phyloP scores from a whole-genome alignment of 1,284 basidiomycete genomes.

The Coniferiporia weirii region DNA sequence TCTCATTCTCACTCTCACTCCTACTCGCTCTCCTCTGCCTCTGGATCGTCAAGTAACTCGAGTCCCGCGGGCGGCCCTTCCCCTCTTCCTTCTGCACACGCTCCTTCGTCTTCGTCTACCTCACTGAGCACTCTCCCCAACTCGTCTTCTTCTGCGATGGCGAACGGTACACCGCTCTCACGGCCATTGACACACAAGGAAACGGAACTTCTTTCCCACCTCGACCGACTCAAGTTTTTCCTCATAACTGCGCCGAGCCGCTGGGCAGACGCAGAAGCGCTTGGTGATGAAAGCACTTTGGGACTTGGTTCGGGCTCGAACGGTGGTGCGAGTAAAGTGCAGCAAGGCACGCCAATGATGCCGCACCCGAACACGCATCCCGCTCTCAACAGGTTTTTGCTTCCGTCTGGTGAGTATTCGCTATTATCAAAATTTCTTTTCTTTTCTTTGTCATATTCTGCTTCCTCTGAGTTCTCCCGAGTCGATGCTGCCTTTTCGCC shows the following conservation, averaged over 20 bases:
- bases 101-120: conserved; percentile 1
- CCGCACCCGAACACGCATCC: conserved; percentile 18
- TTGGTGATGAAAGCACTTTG: conserved; percentile 13
- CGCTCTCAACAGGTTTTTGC: conserved; percentile 17
- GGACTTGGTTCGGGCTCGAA: conserved; percentile 15
- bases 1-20: background rate
- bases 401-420: conserved; percentile 17
- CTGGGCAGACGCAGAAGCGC: conserved; percentile 42
- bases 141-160: background rate
- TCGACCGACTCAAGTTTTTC: conserved; percentile 80
- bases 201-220: conserved; percentile 61
- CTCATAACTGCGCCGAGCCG: conserved; percentile 78
- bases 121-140: conserved; percentile 2
- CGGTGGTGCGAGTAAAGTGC: background rate
- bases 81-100: background rate
- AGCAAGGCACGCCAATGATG: conserved; percentile 15
- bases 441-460: background rate
- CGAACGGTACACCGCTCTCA: conserved; percentile 29
- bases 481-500: no score
- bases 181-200: conserved; percentile 57
- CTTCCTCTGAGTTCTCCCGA: no score
- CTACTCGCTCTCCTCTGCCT: background rate
- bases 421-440: background rate
- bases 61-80: background rate
- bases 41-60: background rate